Evolutionary conservation across 164 flowering plant species (phyloP), one percentile per base, ranked within the genome.

Genomic region (Cinnamomum chago): DNA sequence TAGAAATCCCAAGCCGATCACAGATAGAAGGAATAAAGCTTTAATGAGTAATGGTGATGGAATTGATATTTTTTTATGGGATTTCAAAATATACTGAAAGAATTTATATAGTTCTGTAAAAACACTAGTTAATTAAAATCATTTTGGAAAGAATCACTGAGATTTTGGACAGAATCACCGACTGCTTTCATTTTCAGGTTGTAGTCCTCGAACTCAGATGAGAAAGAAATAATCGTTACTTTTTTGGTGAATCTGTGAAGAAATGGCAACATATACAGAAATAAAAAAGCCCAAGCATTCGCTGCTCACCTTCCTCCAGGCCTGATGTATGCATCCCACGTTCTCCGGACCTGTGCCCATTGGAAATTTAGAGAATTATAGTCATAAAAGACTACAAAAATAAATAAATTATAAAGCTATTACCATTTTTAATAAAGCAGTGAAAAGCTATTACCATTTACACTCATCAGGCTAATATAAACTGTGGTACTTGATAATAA

Each of bases 281-380:
- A 33, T 40, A 40, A 47, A 68, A n/a, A 28, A 22, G 35, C 47
- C 24, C 2, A 51, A 50, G 60, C 50, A 68, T 78, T 79, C 47
- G 2, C 47, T 40, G 9, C 47, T 40, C 72, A 91, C 99, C 98
- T 93, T 86, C 98, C 99, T 70, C 97, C 97, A 10, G 93, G 93
- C 83, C 97, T 85, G 78, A 91, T 79, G 79, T 88, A 95, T 55
- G 93, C 92, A 92, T 95, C 99, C 99, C 99, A 95, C 25, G 84
- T 80, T 84, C 95, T 88, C 82, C 99, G 78, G 50, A 93, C 97
- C 99, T 95, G 89, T 87, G n/a, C 5, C n/a, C 20, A 20, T 55
- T 55, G 60, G 18, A 55, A 55, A 55, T 55, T 55, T 15, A 20
- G 60, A 55, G 60, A 15, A 40, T 40, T 40, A 40, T 7, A 40